A percentile compares a stretch with the other conserved stretches of the same genome.
phyloP scores from a whole-genome alignment of 208 protist species.

The Crithidia expoeki region DNA sequence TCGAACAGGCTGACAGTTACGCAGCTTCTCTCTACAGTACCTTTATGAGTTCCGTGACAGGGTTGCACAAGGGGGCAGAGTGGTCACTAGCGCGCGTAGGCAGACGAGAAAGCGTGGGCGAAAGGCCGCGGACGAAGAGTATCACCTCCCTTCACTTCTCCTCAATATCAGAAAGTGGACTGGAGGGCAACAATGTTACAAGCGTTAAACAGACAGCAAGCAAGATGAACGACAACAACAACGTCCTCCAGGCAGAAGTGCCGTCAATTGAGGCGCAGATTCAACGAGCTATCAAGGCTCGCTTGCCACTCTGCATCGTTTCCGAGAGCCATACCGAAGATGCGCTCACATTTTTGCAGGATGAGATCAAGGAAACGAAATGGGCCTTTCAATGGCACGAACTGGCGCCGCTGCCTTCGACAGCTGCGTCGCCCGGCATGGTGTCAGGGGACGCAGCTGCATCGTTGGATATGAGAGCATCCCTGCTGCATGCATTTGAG shows the following conservation, averaged over 20 bases:
- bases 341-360: constrained; percentile 23
- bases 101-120: neutral
- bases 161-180: neutral
- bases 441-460: neutral
- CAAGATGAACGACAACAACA: constrained; percentile 1
- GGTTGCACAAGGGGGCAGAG: constrained; percentile 19
- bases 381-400: constrained; percentile 29
- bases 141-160: neutral
- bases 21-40: constrained; percentile 28
- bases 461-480: neutral
- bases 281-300: constrained; percentile 15
- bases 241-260: neutral
- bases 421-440: neutral
- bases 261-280: constrained; percentile 20
- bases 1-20: constrained; percentile 32
- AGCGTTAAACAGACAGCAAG: neutral
- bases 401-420: neutral
- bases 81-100: neutral
- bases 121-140: neutral
- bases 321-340: constrained; percentile 12
- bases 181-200: neutral
- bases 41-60: constrained; percentile 47
- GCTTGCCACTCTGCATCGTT: constrained; percentile 33
- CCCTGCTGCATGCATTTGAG: constrained; percentile 1
- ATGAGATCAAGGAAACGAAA: constrained; percentile 19